These are phyloP conservation scores for Neobulgaria alba DNA, from an alignment of 2,329 filamentous ascomycete genomes.

Conservation along the genomic window DNA sequence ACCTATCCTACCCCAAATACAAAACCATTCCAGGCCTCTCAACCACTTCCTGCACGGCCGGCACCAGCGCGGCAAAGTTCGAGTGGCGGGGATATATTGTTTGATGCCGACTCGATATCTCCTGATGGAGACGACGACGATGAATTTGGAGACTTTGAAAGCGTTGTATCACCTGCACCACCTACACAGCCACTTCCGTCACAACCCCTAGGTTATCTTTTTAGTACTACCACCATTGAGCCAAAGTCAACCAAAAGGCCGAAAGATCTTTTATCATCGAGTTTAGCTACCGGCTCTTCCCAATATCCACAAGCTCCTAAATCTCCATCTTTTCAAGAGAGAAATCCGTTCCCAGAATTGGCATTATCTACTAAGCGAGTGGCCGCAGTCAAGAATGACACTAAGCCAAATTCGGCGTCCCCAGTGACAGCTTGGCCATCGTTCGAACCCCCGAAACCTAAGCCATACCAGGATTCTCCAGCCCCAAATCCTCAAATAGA, in stretches of 20 bases:
- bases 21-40: conserved; percentile 1
- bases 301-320: conserved; percentile 40
- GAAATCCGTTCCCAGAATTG: conserved; percentile 44
- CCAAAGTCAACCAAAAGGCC: conserved; percentile 27
- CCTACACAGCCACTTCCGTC: conserved; percentile 6
- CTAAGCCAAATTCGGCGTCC: conserved; percentile 27
- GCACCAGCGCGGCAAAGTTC: conserved; percentile 8
- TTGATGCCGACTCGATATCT: conserved; percentile 31
- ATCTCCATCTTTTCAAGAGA: conserved; percentile 44
- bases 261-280: conserved; percentile 28
- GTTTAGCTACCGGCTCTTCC: conserved; percentile 18
- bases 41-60: conserved; percentile 8
- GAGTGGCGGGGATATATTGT: conserved; percentile 25
- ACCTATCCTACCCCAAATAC: background rate
- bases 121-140: conserved; percentile 41
- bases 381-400: conserved; percentile 26
- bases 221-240: conserved; percentile 23
- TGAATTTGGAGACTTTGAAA: conserved; percentile 62
- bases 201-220: conserved; percentile 27
- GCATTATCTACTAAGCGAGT: conserved; percentile 37
- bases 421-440: conserved; percentile 27
- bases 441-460: conserved; percentile 16
- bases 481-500: conserved; percentile 29
- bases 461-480: conserved; percentile 22
- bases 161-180: conserved; percentile 32